Evolutionary conservation across 129 eudicot species (phyloP).

Genomic region (Chrysanthemum lavandulifolium): DNA sequence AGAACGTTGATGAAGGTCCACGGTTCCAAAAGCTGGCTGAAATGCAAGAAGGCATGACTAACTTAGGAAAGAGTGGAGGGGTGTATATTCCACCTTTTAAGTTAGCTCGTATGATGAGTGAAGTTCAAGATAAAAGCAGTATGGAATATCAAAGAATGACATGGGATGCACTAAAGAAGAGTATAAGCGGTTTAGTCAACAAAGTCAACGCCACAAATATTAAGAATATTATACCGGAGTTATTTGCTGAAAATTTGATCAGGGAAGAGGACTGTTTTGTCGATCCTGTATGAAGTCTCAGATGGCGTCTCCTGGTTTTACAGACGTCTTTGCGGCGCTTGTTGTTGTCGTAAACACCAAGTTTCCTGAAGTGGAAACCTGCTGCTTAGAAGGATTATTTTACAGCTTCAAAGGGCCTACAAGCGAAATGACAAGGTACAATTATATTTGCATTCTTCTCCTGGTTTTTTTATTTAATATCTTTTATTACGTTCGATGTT

Average conservation of each 20-base stretch:
- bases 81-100: slow-evolving; percentile 48
- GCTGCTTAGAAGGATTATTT: slow-evolving; percentile 69
- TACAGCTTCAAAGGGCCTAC: slow-evolving; percentile 83
- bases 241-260: slow-evolving; percentile 81
- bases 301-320: slow-evolving; percentile 95
- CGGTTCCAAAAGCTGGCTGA: slow-evolving; percentile 42
- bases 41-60: slow-evolving; percentile 39
- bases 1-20: slow-evolving; percentile 34
- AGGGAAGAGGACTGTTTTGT: slow-evolving; percentile 85
- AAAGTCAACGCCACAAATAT: slow-evolving; percentile 82
- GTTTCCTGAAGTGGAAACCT: slow-evolving; percentile 89
- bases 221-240: slow-evolving; percentile 77
- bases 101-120: slow-evolving; percentile 86
- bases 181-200: slow-evolving; percentile 93
- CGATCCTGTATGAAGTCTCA: slow-evolving; percentile 96
- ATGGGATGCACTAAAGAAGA: slow-evolving; percentile 92
- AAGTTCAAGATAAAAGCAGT: slow-evolving; percentile 74
- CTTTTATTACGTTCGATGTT: neutral
- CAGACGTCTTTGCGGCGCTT: slow-evolving; percentile 91
- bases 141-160: slow-evolving; percentile 88
- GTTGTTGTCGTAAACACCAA: slow-evolving; percentile 92
- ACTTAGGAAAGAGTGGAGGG: slow-evolving; percentile 84
- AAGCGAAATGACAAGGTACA: slow-evolving; percentile 91
- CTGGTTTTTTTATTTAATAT: neutral
- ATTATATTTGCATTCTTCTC: neutral